These are phyloP conservation scores for Cladosporium oxysporum DNA, from an alignment of 2,329 filamentous ascomycete genomes.

Conservation along the genomic window DNA sequence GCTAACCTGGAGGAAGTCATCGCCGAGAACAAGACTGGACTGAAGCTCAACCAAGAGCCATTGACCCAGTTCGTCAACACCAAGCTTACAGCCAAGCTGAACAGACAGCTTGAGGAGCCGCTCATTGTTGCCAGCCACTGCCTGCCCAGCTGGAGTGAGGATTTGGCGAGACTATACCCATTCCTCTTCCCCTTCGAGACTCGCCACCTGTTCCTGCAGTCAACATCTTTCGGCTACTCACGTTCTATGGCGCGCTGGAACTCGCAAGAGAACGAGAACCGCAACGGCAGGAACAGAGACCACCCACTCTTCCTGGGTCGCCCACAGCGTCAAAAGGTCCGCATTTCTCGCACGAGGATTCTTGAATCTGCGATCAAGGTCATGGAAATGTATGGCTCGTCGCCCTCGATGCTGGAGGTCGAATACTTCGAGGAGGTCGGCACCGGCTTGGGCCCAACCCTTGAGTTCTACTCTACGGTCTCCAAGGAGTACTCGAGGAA, in stretches of 20 bases:
- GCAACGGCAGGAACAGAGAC: conserved; percentile 79
- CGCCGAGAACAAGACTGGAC: conserved; percentile 70
- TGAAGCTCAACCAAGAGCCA: conserved; percentile 76
- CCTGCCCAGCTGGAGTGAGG: conserved; percentile 92
- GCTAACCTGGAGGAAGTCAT: conserved; percentile 90
- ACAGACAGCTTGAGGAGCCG: conserved; percentile 93
- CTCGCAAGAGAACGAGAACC: conserved; percentile 77
- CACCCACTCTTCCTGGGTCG: conserved; percentile 89
- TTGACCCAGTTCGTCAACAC: conserved; percentile 96
- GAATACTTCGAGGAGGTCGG: conserved; percentile 99
- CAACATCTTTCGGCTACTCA: conserved; percentile 96
- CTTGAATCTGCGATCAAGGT: conserved; percentile 96
- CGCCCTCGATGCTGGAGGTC: conserved; percentile 91
- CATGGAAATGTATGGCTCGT: conserved; percentile 98
- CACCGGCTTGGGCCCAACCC: conserved; percentile 88
- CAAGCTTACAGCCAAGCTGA: conserved; percentile 95
- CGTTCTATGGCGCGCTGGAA: conserved; percentile 92
- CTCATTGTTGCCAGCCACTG: conserved; percentile 97
- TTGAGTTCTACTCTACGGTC: conserved; percentile 97
- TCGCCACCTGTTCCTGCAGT: conserved; percentile 92
- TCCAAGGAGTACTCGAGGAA: conserved; percentile 97
- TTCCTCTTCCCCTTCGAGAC: conserved; percentile 99
- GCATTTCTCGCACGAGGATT: conserved; percentile 91
- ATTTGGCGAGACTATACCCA: conserved; percentile 87
- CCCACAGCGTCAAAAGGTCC: conserved; percentile 94